phyloP scores from a whole-genome alignment of 2,329 filamentous ascomycete genomes.

The Ramularia collo-cygni region DNA sequence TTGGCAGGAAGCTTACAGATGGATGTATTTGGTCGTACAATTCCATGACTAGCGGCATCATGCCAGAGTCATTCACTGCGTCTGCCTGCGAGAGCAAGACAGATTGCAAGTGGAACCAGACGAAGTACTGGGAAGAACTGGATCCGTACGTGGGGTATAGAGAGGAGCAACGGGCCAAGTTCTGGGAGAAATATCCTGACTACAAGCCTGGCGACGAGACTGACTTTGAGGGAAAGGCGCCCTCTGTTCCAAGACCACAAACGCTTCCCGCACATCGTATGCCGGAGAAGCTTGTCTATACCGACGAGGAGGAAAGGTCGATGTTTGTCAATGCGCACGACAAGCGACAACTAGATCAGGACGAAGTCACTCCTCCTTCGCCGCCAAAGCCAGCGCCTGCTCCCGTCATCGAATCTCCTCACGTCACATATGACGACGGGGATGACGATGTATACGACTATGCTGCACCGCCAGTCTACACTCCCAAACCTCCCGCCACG shows the following conservation, averaged over 20 bases:
- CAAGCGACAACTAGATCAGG: constrained; percentile 12
- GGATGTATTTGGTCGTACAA: constrained; percentile 53
- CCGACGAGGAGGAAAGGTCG: constrained; percentile 1
- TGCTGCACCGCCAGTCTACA: constrained; percentile 16
- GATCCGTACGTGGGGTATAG: constrained; percentile 24
- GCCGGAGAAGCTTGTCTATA: constrained; percentile 2
- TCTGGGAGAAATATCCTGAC: constrained; percentile 12
- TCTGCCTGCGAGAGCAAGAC: constrained; percentile 38
- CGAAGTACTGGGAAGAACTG: constrained; percentile 37
- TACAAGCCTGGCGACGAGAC: not conserved
- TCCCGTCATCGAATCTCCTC: not conserved
- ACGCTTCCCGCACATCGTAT: not conserved
- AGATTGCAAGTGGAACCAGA: constrained; percentile 38
- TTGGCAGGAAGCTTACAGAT: constrained; percentile 46
- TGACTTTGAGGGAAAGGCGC: not conserved
- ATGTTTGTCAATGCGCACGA: not conserved
- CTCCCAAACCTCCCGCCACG: constrained; percentile 21
- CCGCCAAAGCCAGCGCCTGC: constrained; percentile 2
- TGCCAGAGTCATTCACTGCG: constrained; percentile 45
- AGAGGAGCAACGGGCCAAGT: constrained; percentile 17
- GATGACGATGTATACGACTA: constrained; percentile 5
- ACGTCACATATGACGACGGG: constrained; percentile 1
- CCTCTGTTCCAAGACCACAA: not conserved
- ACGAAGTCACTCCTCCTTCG: constrained; percentile 1
- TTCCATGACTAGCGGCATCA: constrained; percentile 44